phyloP scores from a whole-genome alignment of 371 early-diverging fungal genomes.

The Lichtheimia hyalospora region DNA sequence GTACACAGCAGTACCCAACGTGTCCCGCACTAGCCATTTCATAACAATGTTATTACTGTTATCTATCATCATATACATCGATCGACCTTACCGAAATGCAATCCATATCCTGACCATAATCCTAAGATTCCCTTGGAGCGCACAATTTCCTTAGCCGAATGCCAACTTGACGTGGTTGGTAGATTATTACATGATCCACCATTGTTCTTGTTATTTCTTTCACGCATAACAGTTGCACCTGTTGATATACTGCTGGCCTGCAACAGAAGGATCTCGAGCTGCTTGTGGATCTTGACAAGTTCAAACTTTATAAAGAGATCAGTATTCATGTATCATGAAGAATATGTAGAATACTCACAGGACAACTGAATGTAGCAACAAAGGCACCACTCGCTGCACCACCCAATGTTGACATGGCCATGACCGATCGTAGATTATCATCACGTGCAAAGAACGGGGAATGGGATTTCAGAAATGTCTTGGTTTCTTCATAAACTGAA shows the following conservation, averaged over 20 bases:
- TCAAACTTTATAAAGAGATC: slow-evolving; percentile 47
- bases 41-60: neutral
- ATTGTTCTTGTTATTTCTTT: slow-evolving; percentile 6
- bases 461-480: slow-evolving; percentile 22
- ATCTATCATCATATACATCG: neutral
- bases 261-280: slow-evolving; percentile 65
- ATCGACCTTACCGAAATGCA: slow-evolving; percentile 44
- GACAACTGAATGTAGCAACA: slow-evolving; percentile 71
- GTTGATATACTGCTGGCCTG: slow-evolving; percentile 54
- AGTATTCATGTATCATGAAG: neutral
- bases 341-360: slow-evolving; percentile 18
- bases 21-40: slow-evolving; percentile 52
- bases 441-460: slow-evolving; percentile 23
- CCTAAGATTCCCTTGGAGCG: slow-evolving; percentile 49
- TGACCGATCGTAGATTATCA: slow-evolving; percentile 43
- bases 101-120: slow-evolving; percentile 49
- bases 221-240: slow-evolving; percentile 39
- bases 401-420: slow-evolving; percentile 55
- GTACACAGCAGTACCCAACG: slow-evolving; percentile 77
- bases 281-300: slow-evolving; percentile 79
- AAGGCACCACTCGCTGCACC: slow-evolving; percentile 68
- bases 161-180: slow-evolving; percentile 51
- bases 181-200: neutral
- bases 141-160: slow-evolving; percentile 58
- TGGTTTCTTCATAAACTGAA: slow-evolving; percentile 72